A percentile compares a stretch with the other conserved stretches of the same genome.
These are phyloP conservation scores for Amorphotheca resinae DNA, from an alignment of 495 filamentous ascomycete species.

Conservation along the genomic window DNA sequence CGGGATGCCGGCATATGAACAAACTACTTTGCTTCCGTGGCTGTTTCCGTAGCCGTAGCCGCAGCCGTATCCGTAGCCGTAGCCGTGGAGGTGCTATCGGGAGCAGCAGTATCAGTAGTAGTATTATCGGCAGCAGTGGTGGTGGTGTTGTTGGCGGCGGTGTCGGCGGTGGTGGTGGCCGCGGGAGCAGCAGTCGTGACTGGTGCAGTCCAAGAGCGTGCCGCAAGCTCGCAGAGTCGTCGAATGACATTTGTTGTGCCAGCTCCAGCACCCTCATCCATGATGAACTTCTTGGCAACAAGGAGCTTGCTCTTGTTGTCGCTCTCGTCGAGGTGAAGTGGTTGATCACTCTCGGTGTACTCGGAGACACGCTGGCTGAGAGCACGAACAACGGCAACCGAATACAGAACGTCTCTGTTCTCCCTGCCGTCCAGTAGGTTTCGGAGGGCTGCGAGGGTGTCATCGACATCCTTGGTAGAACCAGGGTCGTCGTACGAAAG, in stretches of 20 bases:
- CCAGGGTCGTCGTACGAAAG: constrained; percentile 47
- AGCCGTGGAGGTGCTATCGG: too few relatives aligned
- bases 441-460: constrained; percentile 47
- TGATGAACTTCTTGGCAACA: constrained; percentile 73
- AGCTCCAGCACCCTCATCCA: constrained; percentile 55
- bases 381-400: constrained; percentile 67
- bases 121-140: too few relatives aligned
- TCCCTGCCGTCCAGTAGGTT: constrained; percentile 63
- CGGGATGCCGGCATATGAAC: not conserved
- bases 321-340: constrained; percentile 50
- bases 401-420: constrained; percentile 88
- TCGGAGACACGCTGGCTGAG: constrained; percentile 55
- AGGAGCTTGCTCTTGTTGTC: constrained; percentile 60
- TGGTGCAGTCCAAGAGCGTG: constrained; percentile 16
- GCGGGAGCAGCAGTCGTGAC: not conserved
- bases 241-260: constrained; percentile 72
- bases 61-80: too few relatives aligned
- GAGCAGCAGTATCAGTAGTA: too few relatives aligned
- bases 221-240: constrained; percentile 59
- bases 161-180: not conserved
- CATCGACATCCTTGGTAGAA: constrained; percentile 47
- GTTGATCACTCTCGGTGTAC: constrained; percentile 46
- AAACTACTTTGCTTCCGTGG: too few relatives aligned
- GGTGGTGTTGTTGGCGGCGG: not conserved
- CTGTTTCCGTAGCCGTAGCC: too few relatives aligned